Evolutionary conservation across 1,284 basidiomycete genomes (phyloP), one percentile per base, ranked within the genome.

Genomic region (Filobasidium uniguttulatum): DNA sequence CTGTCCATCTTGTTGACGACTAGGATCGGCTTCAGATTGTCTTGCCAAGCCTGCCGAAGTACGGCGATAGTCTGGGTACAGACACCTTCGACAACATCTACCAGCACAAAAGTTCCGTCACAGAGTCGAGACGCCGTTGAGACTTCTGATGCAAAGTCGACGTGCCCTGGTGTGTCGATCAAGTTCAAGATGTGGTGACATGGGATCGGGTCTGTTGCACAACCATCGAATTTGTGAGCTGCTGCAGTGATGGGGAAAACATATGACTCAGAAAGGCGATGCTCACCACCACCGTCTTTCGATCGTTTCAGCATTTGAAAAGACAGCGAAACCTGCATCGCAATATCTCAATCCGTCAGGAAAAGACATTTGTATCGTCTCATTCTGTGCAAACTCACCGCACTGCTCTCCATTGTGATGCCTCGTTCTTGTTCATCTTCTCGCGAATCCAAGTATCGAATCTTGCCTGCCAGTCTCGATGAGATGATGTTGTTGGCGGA

Each of bases 401-500:
- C 90, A 64, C 87, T 91, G 57, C 85, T 87, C 70, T 99, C 91
- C 93, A 99, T 98, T 0, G 94, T 98, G 57, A 99, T 98, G 1
- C 94, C 94, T 44, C 94, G 74, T 69, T 97, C 83, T 65, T 98
- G 93, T 66, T 99, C 94, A 62, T 98, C 94, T 65, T 94, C 90
- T 57, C 94, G 76, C 53, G 85, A 89, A 67, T 99, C 94, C 44
- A 98, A 74, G 67, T 94, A 98, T 50, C 94, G 77, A 65, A 98
- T 81, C 68, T 96, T 97, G 20, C 94, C 94, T 0, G 91, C 94
- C 80, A 97, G 85, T 40, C 87, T 75, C 3, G 82, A 72, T 0
- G 91, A 96, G 62, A 99, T 97, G 66, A 99, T 97, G 62, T 90
- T 93, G 72, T 98, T 98, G 26, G 93, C 87, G 2, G 93, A 93